A percentile compares a stretch with the other conserved stretches of the same genome.
Evolutionary conservation across 2,329 filamentous ascomycete species (phyloP).

Genomic region (Aspergillus brunneoviolaceus): DNA sequence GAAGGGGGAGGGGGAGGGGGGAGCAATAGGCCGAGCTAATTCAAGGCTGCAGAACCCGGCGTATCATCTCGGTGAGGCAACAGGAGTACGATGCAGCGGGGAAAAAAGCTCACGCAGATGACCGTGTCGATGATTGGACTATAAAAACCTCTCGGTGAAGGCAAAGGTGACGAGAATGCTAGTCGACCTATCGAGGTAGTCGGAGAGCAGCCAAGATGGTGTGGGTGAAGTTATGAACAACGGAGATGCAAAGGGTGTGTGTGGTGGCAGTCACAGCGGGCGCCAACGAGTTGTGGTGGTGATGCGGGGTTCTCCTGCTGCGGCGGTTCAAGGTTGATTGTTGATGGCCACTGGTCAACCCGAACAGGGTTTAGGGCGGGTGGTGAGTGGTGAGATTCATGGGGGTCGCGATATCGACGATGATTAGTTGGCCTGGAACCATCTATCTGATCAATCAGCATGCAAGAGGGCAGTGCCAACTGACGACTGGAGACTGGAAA

Average conservation of each 20-base stretch:
- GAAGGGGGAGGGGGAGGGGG: constrained; percentile 8
- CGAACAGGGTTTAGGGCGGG: not conserved
- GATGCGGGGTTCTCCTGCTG: constrained; percentile 19
- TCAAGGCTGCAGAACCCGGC: constrained; percentile 17
- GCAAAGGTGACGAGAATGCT: constrained; percentile 7
- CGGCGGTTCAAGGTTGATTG: too few relatives aligned
- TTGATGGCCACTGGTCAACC: constrained; percentile 1
- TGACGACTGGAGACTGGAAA: not conserved
- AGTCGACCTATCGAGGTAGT: constrained; percentile 11
- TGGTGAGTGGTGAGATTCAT: not conserved
- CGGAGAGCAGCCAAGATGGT: constrained; percentile 3
- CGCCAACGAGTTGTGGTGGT: constrained; percentile 1
- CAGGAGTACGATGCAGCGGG: constrained; percentile 8
- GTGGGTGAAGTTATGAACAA: constrained; percentile 1
- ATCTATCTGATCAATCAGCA: not conserved
- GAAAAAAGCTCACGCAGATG: not conserved
- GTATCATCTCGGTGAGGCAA: constrained; percentile 23
- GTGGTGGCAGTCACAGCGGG: constrained; percentile 12
- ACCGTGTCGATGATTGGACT: constrained; percentile 16
- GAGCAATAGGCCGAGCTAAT: constrained; percentile 13
- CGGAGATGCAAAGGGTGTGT: not conserved
- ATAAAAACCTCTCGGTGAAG: constrained; percentile 13
- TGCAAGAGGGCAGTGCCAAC: not conserved
- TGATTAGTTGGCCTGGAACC: not conserved
- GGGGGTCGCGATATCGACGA: not conserved